Percentiles rank a stretch among this genome's conserved stretches.
phyloP scores from a whole-genome alignment of 2,329 filamentous ascomycete genomes.

The Ophiostoma himal-ulmi region DNA sequence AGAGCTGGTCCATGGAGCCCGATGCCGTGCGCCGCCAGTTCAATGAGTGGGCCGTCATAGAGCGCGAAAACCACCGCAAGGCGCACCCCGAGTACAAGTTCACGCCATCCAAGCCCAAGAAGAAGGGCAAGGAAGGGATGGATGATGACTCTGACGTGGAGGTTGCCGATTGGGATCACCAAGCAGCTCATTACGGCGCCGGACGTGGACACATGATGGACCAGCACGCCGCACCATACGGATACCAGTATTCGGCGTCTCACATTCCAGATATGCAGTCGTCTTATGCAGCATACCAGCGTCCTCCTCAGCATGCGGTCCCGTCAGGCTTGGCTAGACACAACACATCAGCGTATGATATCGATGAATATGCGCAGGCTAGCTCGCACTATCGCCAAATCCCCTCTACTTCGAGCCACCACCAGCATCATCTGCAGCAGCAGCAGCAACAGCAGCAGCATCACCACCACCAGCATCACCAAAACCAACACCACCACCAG shows the following conservation, averaged over 20 bases:
- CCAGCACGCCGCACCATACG: conserved; percentile 25
- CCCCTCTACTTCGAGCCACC: conserved; percentile 22
- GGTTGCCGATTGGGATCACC: conserved; percentile 37
- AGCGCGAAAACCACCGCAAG: conserved; percentile 75
- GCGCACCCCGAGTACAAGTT: conserved; percentile 95
- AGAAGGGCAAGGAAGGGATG: conserved; percentile 36
- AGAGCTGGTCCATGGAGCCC: conserved; percentile 79
- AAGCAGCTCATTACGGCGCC: conserved; percentile 22
- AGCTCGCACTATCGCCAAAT: conserved; percentile 36
- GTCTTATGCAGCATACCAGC: conserved; percentile 18
- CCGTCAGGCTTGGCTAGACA: conserved; percentile 35
- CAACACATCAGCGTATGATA: conserved; percentile 37
- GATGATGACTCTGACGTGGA: conserved; percentile 40
- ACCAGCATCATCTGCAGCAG: conserved; percentile 17
- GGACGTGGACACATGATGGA: conserved; percentile 32
- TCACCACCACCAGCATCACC: not conserved
- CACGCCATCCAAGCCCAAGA: conserved; percentile 66
- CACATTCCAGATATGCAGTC: conserved; percentile 19
- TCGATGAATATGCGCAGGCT: conserved; percentile 29
- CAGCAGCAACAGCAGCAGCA: not conserved
- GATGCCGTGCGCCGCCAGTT: conserved; percentile 67
- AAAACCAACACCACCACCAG: not conserved
- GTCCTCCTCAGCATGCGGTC: conserved; percentile 33
- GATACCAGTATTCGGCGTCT: conserved; percentile 23
- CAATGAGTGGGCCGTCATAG: conserved; percentile 69